Evolutionary conservation across 2,329 filamentous ascomycete species (phyloP).

Genomic region (Plenodomus tracheiphilus): DNA sequence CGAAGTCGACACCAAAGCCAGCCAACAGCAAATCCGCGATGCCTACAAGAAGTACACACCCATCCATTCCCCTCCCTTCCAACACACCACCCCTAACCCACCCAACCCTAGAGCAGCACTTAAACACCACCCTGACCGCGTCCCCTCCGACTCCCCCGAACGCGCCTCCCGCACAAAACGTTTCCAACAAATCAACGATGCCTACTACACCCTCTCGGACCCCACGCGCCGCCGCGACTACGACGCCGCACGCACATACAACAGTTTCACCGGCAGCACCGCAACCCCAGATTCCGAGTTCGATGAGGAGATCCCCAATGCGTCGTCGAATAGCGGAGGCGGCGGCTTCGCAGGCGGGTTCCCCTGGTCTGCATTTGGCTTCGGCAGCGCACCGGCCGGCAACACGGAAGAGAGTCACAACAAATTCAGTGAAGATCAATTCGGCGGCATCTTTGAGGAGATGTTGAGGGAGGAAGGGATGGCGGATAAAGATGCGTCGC

Average conservation of each 20-base stretch:
- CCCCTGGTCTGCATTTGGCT: slow-evolving; percentile 76
- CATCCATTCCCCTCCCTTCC: background rate
- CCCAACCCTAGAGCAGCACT: slow-evolving; percentile 68
- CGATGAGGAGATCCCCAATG: slow-evolving; percentile 55
- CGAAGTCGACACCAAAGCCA: slow-evolving; percentile 72
- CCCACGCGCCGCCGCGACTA: slow-evolving; percentile 76
- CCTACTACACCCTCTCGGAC: slow-evolving; percentile 90
- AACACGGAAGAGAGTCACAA: slow-evolving; percentile 53
- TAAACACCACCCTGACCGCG: slow-evolving; percentile 91
- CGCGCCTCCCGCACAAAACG: slow-evolving; percentile 78
- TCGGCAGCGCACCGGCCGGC: slow-evolving; percentile 52
- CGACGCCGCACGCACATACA: slow-evolving; percentile 70
- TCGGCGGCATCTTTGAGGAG: slow-evolving; percentile 67
- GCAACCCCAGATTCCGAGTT: slow-evolving; percentile 50
- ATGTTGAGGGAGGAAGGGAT: slow-evolving; percentile 63
- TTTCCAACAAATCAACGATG: slow-evolving; percentile 91
- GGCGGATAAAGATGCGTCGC: slow-evolving; percentile 66
- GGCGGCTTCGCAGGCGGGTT: slow-evolving; percentile 53
- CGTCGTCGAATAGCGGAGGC: slow-evolving; percentile 1
- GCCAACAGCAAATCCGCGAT: slow-evolving; percentile 81
- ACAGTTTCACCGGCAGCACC: slow-evolving; percentile 49
- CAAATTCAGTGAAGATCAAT: slow-evolving; percentile 74
- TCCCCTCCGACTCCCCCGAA: slow-evolving; percentile 81
- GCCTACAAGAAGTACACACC: slow-evolving; percentile 80
- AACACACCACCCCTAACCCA: slow-evolving; percentile 5